Conservation (phyloP, 352 stramenopile species). For the Phytophthora pini region DNA sequence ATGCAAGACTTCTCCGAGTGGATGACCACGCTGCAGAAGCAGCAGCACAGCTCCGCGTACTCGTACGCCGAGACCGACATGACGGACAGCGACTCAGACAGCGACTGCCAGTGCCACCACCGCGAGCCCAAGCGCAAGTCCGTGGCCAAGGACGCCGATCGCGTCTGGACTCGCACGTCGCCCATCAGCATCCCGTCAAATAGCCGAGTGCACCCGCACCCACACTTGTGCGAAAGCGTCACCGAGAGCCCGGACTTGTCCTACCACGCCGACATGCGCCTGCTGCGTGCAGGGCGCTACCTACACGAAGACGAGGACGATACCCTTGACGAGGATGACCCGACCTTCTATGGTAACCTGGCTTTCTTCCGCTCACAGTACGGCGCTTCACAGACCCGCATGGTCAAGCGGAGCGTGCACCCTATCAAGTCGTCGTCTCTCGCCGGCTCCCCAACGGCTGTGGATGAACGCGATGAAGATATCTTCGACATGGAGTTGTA, state of each 20-base stretch:
- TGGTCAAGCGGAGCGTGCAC: conserved; percentile 18
- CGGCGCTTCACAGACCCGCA: conserved; percentile 14
- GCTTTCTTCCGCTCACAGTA: conserved; percentile 72
- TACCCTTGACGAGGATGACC: conserved; percentile 62
- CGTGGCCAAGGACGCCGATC: conserved; percentile 26
- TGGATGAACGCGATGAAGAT: conserved; percentile 50
- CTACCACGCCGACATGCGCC: conserved; percentile 43
- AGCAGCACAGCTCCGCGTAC: conserved; percentile 51
- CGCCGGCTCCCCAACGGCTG: conserved; percentile 10
- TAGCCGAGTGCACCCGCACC: conserved; percentile 20
- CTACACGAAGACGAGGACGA: conserved; percentile 32
- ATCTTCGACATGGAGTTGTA: conserved; percentile 82
- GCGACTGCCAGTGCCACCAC: conserved; percentile 25
- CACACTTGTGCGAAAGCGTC: conserved; percentile 28
- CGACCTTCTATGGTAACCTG: conserved; percentile 69
- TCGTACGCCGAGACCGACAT: conserved; percentile 66
- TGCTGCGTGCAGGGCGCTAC: conserved; percentile 35
- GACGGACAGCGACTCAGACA: conserved; percentile 56
- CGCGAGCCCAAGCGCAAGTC: conserved; percentile 35
- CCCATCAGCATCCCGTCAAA: conserved; percentile 63
- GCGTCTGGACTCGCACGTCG: conserved; percentile 44
- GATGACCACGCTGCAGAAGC: conserved; percentile 51
- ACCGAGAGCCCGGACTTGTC: conserved; percentile 38
- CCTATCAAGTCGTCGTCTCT: not conserved
- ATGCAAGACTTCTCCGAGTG: conserved; percentile 61